Percentiles rank a stretch among this genome's conserved stretches.
Evolutionary conservation across 2,329 filamentous ascomycete genomes (phyloP).

Genomic region (Phyllosticta citrichinensis): DNA sequence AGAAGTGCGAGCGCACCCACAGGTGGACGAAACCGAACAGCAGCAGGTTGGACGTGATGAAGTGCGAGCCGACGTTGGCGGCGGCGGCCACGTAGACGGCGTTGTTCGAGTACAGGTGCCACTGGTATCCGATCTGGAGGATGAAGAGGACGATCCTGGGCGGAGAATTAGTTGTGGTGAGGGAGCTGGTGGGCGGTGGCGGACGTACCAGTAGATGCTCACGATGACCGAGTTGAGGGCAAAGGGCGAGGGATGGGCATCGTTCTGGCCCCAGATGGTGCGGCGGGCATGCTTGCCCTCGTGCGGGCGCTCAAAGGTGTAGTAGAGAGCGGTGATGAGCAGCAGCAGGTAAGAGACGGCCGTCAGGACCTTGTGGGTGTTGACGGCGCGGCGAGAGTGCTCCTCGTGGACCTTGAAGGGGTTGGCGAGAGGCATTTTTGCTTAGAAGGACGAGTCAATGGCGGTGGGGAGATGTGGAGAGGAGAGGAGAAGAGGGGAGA

Average conservation of each 20-base stretch:
- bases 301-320: conserved; percentile 53
- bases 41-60: conserved; percentile 76
- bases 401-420: conserved; percentile 64
- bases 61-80: conserved; percentile 71
- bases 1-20: conserved; percentile 67
- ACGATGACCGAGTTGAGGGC: conserved; percentile 55
- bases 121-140: conserved; percentile 65
- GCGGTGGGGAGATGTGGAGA: background rate
- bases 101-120: conserved; percentile 63
- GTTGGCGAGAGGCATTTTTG: conserved; percentile 45
- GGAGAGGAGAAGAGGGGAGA: background rate
- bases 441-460: background rate
- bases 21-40: conserved; percentile 75
- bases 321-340: conserved; percentile 63
- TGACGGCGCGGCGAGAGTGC: conserved; percentile 51
- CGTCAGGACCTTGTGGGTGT: conserved; percentile 67
- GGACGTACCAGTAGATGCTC: conserved; percentile 63
- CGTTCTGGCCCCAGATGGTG: conserved; percentile 68
- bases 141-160: conserved; percentile 53
- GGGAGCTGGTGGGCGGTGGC: background rate
- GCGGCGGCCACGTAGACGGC: conserved; percentile 55
- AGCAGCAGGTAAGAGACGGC: conserved; percentile 65
- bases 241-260: conserved; percentile 59
- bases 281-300: conserved; percentile 45
- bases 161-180: background rate